A percentile compares a stretch with the other conserved stretches of the same genome.
Evolutionary conservation across 2,329 filamentous ascomycete genomes (phyloP).

Genomic region (Neonectria neomacrospora): DNA sequence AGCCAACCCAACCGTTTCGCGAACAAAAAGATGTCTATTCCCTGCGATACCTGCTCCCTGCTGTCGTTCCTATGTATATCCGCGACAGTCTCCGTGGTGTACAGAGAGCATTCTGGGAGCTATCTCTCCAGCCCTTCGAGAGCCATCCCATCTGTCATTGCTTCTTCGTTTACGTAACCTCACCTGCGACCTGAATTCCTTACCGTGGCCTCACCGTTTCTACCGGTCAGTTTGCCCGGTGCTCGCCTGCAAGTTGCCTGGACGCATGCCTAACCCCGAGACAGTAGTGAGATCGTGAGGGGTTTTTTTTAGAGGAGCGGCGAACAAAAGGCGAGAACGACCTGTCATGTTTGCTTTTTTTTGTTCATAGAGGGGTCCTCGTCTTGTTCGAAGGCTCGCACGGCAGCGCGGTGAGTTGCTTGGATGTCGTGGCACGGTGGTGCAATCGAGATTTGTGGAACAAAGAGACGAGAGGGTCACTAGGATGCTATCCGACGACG

Average conservation of each 20-base stretch:
- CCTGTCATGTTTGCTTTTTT: slow-evolving; percentile 23
- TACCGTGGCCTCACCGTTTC: neutral
- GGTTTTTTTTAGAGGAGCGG: slow-evolving; percentile 6
- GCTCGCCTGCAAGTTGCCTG: slow-evolving; percentile 23
- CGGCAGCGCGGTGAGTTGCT: slow-evolving; percentile 7
- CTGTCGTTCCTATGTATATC: slow-evolving; percentile 11
- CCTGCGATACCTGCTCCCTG: slow-evolving; percentile 7
- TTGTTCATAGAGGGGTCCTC: slow-evolving; percentile 5
- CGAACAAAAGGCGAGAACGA: slow-evolving; percentile 1
- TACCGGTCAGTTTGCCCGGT: slow-evolving; percentile 12
- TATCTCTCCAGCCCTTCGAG: neutral
- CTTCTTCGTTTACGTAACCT: slow-evolving; percentile 23
- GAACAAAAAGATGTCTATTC: slow-evolving; percentile 18
- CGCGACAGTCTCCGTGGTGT: neutral
- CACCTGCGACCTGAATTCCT: neutral
- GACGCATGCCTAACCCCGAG: slow-evolving; percentile 20
- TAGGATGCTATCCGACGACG: slow-evolving; percentile 10
- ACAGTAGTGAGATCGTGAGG: slow-evolving; percentile 17
- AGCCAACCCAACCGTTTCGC: slow-evolving; percentile 24
- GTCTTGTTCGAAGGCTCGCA: slow-evolving; percentile 3
- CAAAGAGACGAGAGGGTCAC: slow-evolving; percentile 11
- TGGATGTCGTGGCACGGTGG: slow-evolving; percentile 36
- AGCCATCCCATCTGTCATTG: neutral
- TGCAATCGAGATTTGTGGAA: slow-evolving; percentile 46
- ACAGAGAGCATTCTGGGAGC: neutral